A percentile compares a stretch with the other conserved stretches of the same genome.
Conservation (phyloP, 768 basidiomycete species). For the Chalciporus pseudorubinellus region DNA sequence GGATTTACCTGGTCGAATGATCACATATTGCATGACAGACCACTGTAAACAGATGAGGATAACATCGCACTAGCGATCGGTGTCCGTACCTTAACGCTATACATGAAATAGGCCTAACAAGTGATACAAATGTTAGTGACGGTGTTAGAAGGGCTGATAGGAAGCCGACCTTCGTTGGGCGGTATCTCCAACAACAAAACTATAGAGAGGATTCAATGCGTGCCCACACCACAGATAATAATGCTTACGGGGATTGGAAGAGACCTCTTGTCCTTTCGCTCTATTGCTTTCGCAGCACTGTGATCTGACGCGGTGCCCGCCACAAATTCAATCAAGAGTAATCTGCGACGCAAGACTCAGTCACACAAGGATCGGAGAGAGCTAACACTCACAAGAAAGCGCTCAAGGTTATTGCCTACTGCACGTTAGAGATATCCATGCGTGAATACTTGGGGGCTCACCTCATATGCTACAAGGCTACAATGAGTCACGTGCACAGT, state of each 20-base stretch:
- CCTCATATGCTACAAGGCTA: constrained; percentile 59
- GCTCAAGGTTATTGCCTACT: constrained; percentile 74
- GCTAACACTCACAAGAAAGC: constrained; percentile 72
- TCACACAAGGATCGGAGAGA: neutral
- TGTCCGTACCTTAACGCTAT: constrained; percentile 66
- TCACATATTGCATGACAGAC: constrained; percentile 86
- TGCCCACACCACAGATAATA: neutral
- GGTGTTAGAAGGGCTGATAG: neutral
- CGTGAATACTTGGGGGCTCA: constrained; percentile 27
- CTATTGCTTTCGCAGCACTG: constrained; percentile 63
- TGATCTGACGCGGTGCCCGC: constrained; percentile 64
- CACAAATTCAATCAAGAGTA: constrained; percentile 84
- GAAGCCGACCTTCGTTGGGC: constrained; percentile 66
- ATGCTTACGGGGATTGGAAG: constrained; percentile 65
- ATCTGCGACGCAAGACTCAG: constrained; percentile 35
- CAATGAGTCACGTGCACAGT: constrained; percentile 26
- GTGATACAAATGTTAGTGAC: constrained; percentile 7
- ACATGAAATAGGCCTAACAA: constrained; percentile 79
- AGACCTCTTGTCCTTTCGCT: constrained; percentile 72
- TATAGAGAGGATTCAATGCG: constrained; percentile 25
- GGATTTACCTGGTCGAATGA: constrained; percentile 55
- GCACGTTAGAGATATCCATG: constrained; percentile 13
- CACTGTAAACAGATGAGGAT: constrained; percentile 46
- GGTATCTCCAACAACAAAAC: constrained; percentile 81
- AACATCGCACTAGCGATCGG: neutral